Evolutionary conservation across 106 monocot species (phyloP), one percentile per base, ranked within the genome.

Genomic region (Allium sativum): DNA sequence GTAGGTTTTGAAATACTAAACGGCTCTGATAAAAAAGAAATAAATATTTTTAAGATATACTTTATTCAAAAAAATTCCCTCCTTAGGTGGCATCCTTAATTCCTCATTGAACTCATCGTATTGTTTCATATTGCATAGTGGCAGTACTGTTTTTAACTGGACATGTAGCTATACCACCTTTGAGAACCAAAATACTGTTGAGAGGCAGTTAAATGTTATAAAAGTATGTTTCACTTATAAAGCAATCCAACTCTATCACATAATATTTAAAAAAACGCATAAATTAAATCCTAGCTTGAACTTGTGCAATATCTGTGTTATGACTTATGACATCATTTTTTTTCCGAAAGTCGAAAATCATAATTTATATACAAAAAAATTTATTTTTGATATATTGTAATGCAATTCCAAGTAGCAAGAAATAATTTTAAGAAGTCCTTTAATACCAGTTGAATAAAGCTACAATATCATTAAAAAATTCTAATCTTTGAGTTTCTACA

Each of bases 71-170:
- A 41, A 6, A 14, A 9, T n/a, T n/a, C n/a, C n/a, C n/a, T n/a
- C n/a, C n/a, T 70, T 80, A 95, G 95, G 95, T 86, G 64, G 73
- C 83, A 44, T n/a, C n/a, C n/a, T n/a, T n/a, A n/a, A n/a, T n/a
- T 74, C 90, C 55, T 95, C 90, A 61, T 73, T 95, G 77, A 90
- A 90, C 70, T 95, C 95, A 44, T 95, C 86, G 42, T 90, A 87
- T 71, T 90, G 90, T 65, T 95, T 77, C 70, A 77, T 95, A 72
- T 59, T 95, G 18, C 95, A 95, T 67, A 76, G 56, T 53, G 90
- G 75, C 10, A 63, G 64, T 75, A 77, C 84, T 42, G 75, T 95
- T 58, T 90, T 87, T 65, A 90, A 86, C 72, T 95, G 95, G 95
- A 60, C 74, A 46, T 89, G 95, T 58, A 84, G 75, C 61, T 75